Conservation (phyloP, 805 yeast species). For the Myxozyma kluyveri region DNA sequence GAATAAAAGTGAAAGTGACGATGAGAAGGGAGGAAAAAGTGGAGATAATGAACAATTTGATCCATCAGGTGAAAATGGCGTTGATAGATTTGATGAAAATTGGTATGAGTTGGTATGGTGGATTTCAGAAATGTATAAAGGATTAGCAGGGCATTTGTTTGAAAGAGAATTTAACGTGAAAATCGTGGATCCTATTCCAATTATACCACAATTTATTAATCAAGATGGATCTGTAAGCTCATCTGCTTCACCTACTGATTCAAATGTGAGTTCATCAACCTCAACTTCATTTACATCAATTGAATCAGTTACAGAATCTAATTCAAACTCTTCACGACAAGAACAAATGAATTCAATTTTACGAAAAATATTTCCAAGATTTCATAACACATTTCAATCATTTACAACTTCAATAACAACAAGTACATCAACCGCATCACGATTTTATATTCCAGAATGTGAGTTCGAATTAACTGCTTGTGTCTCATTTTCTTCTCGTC, state of each 20-base stretch:
- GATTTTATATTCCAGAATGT: background rate
- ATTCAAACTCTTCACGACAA: background rate
- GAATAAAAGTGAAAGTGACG: background rate
- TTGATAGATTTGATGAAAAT: slow-evolving; percentile 8
- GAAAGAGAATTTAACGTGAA: too few species aligned
- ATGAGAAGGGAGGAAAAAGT: background rate
- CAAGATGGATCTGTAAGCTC: too few species aligned
- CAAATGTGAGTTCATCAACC: background rate
- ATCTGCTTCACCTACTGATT: background rate
- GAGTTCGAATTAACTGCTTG: slow-evolving; percentile 12
- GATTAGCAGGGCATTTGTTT: background rate
- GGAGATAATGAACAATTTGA: background rate
- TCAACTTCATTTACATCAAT: background rate
- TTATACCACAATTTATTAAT: background rate
- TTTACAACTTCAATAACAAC: background rate
- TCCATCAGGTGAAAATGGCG: background rate
- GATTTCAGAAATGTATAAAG: background rate
- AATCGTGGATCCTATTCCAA: background rate
- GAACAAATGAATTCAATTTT: background rate
- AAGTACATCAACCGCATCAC: background rate
- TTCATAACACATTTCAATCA: background rate
- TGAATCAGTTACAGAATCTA: background rate
- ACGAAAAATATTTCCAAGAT: background rate
- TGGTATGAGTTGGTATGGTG: slow-evolving; percentile 20
- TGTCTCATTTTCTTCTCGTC: slow-evolving; percentile 13